These are phyloP conservation scores for Penicillium pancosmium DNA, from an alignment of 495 filamentous ascomycete genomes.

Conservation along the genomic window DNA sequence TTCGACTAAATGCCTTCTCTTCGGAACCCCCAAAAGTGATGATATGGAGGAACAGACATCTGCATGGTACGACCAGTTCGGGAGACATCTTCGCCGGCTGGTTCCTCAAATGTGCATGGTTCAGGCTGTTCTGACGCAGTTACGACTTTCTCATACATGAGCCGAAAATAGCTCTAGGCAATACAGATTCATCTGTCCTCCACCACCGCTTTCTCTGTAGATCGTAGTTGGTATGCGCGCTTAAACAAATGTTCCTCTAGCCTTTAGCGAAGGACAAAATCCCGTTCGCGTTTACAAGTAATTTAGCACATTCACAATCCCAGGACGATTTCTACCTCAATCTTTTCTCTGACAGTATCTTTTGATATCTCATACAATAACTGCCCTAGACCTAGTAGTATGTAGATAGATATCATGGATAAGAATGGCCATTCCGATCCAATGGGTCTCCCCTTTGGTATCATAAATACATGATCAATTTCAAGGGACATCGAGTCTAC, in stretches of 20 bases:
- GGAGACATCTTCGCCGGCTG: conserved; percentile 34
- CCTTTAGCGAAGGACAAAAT: not conserved
- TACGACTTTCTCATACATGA: conserved; percentile 44
- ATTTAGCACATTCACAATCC: not conserved
- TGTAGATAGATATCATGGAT: no score
- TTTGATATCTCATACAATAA: no score
- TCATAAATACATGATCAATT: not conserved
- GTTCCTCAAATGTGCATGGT: conserved; percentile 37
- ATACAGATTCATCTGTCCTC: conserved; percentile 47
- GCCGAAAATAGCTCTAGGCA: conserved; percentile 47
- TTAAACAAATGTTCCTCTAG: not conserved
- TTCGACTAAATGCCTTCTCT: conserved; percentile 73
- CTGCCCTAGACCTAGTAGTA: no score
- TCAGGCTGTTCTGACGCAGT: conserved; percentile 47
- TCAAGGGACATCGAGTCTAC: not conserved
- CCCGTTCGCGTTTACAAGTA: not conserved
- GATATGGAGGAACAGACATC: conserved; percentile 41
- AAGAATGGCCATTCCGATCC: not conserved
- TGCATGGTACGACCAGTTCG: conserved; percentile 39
- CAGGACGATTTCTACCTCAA: no score
- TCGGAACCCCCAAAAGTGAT: conserved; percentile 29
- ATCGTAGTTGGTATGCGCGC: conserved; percentile 7
- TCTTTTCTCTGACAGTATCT: no score
- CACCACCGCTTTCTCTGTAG: conserved; percentile 19
- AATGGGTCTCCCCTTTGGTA: not conserved